Evolutionary conservation across 192 early-diverging fungal species (phyloP).

Genomic region (Entomortierella parvispora): DNA sequence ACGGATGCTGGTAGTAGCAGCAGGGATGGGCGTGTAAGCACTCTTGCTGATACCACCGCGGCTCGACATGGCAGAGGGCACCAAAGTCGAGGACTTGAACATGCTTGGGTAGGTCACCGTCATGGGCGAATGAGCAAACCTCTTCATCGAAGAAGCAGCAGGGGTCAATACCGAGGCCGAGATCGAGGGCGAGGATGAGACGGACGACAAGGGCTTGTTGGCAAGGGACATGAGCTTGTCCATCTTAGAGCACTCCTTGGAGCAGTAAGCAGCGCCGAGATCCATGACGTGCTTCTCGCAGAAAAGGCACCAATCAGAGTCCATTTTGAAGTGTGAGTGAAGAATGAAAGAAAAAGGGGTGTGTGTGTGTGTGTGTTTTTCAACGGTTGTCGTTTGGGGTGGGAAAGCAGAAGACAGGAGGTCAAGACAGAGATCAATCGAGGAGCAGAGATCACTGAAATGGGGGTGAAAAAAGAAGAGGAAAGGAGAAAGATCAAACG

Average conservation of each 20-base stretch:
- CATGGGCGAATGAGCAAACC: constrained; percentile 39
- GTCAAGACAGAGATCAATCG: constrained; percentile 42
- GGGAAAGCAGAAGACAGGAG: neutral
- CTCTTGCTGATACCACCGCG: constrained; percentile 52
- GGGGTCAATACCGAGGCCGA: constrained; percentile 2
- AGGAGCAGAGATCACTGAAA: constrained; percentile 39
- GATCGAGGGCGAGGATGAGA: constrained; percentile 1
- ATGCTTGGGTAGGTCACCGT: constrained; percentile 41
- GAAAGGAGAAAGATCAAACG: constrained; percentile 51
- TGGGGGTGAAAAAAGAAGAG: constrained; percentile 22
- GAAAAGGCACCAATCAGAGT: constrained; percentile 54
- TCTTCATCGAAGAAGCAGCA: constrained; percentile 25
- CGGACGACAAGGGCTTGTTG: constrained; percentile 23
- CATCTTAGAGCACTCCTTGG: constrained; percentile 47
- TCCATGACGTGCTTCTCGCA: constrained; percentile 54
- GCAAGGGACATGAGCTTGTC: constrained; percentile 45
- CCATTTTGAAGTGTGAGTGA: constrained; percentile 25
- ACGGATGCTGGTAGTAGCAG: constrained; percentile 42
- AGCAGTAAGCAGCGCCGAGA: constrained; percentile 50
- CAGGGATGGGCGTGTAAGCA: constrained; percentile 32
- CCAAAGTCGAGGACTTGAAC: constrained; percentile 44
- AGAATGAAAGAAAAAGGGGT: neutral
- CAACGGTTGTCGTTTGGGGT: neutral
- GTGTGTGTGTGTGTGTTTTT: constrained; percentile 5
- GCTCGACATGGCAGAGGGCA: constrained; percentile 41